Base-by-base conservation (phyloP, 75 land plant species). In the Pinus albicaulis region DNA sequence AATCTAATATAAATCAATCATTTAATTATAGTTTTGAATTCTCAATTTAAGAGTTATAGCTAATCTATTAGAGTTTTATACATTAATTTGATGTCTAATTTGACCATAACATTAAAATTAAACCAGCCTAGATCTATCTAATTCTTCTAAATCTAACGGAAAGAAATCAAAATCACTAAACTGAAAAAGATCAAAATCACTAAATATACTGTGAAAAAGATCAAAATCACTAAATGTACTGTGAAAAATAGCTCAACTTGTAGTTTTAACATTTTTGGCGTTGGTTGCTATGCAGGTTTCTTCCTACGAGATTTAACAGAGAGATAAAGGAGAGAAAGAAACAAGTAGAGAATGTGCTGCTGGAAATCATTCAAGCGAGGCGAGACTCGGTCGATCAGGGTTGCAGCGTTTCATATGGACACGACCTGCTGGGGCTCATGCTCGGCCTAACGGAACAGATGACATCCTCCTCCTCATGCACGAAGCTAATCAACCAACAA, bases 301-400 rank as follows among this genome's bases (percentile, higher is more conserved):
- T 98, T 71, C 99, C 98, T 0, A 98, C 89, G n/a, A 87, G 83
- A 31, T 88, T 78, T 79, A 95, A 92, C 76, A 83, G 90, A 26
- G 83, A 91, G 55, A 87, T 89, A 36, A 81, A 87, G 66, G 57
- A 76, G 56, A 53, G 87, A 81, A 89, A 93, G 76, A 56, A 36
- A 74, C 84, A 93, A 57, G 87, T 91, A 56, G 92, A 88, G 76
- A 83, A 69, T 25, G 73, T 78, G 48, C 80, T 98, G 70, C 73
- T 77, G 81, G 96, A 93, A 79, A 91, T 95, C 57, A 93, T 93
- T 8, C 72, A 88, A 20, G 83, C 81, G 36, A 76, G 90, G 34
- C 78, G 76, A 55, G 85, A 86, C 1, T 59, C 82, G 4, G 82
- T 86, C 28, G 81, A 86, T 74, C 58, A 74, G 3, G 92, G 90